These are phyloP conservation scores for Mycena maculata DNA, from an alignment of 768 basidiomycete genomes.

Conservation along the genomic window DNA sequence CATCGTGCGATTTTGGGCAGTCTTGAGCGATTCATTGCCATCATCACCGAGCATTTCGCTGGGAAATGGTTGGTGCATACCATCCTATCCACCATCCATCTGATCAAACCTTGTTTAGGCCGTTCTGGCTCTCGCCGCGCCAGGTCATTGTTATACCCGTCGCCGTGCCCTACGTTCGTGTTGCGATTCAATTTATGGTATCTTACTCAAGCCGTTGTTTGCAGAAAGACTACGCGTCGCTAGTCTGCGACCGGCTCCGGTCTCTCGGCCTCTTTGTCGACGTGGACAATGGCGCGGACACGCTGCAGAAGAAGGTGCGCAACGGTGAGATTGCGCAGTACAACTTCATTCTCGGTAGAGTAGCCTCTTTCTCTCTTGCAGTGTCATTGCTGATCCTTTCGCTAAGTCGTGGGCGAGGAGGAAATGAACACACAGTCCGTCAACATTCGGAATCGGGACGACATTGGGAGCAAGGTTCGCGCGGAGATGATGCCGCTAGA, in stretches of 20 bases:
- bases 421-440: slow-evolving; percentile 89
- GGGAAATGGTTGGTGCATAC: slow-evolving; percentile 86
- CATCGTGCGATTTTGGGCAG: slow-evolving; percentile 96
- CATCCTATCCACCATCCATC: slow-evolving; percentile 7
- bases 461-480: slow-evolving; percentile 86
- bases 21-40: slow-evolving; percentile 95
- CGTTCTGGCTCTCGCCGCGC: slow-evolving; percentile 98
- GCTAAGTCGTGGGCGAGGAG: slow-evolving; percentile 91
- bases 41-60: slow-evolving; percentile 96
- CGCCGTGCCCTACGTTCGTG: slow-evolving; percentile 85
- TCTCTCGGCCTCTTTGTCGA: slow-evolving; percentile 86
- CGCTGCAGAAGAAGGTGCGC: slow-evolving; percentile 95
- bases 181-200: slow-evolving; percentile 1
- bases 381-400: slow-evolving; percentile 20
- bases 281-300: slow-evolving; percentile 92
- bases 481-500: slow-evolving; percentile 81
- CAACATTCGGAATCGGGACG: slow-evolving; percentile 96
- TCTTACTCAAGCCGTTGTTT: slow-evolving; percentile 27
- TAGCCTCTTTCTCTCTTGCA: slow-evolving; percentile 1
- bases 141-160: slow-evolving; percentile 96
- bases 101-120: slow-evolving; percentile 65
- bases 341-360: slow-evolving; percentile 94
- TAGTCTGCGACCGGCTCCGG: slow-evolving; percentile 77
- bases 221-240: slow-evolving; percentile 90
- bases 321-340: slow-evolving; percentile 98